Evolutionary conservation across 257 asterid species (phyloP).

Genomic region (Solanum clarkiae): DNA sequence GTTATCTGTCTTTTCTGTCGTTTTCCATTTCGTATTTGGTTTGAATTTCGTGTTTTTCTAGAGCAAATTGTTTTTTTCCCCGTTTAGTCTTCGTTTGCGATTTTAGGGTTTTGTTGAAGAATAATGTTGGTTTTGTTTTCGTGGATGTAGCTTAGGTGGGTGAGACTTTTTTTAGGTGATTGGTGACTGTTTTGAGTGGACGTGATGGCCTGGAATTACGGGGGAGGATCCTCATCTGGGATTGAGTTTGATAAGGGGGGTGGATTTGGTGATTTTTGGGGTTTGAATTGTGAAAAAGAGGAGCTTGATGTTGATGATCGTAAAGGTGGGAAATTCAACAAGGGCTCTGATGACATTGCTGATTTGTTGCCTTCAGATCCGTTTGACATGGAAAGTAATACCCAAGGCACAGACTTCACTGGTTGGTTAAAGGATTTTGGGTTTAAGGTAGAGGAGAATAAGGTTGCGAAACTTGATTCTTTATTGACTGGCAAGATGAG

Average conservation of each 20-base stretch:
- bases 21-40: background rate
- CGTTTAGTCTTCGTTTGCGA: background rate
- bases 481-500: constrained; percentile 19
- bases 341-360: constrained; percentile 20
- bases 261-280: constrained; percentile 8
- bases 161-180: background rate
- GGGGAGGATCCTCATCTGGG: constrained; percentile 10
- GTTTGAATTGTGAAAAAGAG: background rate
- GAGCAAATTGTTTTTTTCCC: background rate
- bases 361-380: constrained; percentile 62
- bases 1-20: background rate
- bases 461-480: constrained; percentile 21
- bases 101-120: constrained; percentile 4
- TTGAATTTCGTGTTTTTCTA: background rate
- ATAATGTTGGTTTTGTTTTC: background rate
- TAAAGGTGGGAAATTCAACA: constrained; percentile 10
- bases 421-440: constrained; percentile 40
- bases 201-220: constrained; percentile 32
- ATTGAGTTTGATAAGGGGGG: constrained; percentile 12
- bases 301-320: background rate
- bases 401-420: constrained; percentile 15
- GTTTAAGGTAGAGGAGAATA: constrained; percentile 20
- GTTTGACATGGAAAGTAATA: constrained; percentile 26
- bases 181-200: background rate
- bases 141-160: background rate